Evolutionary conservation across 169 alveolate species (phyloP), one percentile per base, ranked within the genome.

Genomic region (Plasmodium blacklocki): DNA sequence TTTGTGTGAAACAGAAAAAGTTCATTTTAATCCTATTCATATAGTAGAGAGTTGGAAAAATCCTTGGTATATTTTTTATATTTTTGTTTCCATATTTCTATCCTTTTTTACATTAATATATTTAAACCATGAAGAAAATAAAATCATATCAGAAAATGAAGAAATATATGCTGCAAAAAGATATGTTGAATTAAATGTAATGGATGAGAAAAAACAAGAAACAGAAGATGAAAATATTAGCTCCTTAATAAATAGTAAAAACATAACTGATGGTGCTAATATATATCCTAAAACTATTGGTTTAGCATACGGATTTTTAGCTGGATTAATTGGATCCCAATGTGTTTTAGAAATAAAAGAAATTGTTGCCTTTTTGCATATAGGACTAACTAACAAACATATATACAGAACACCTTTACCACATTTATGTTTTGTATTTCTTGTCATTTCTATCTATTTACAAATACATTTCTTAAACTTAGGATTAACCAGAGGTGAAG

Each of bases 321-420:
- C 97, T 45, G 97, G 97, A 11, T 73, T 95, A 62, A 92, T 92
- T 19, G 97, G 97, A 26, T 94, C 97, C 19, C 97, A 95, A 68
- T 94, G 96, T 58, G 96, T 95, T 26, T 85, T 95, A 66, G 96
- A 95, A 78, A 92, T 95, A n/a, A 95, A 95, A 91, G 96, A 95
- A 72, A 80, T 94, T 52, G 97, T 92, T 12, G 95, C 95, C 5
- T 95, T 68, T 68, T 66, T 72, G 67, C 73, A 93, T 93, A 60
- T 62, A n/a, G 94, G 95, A 21, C 39, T 93, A 67, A 86, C 73
- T 14, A 66, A 89, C 59, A 54, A 74, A 32, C 73, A 88, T 39
- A 93, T 93, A 12, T 93, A 93, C 88, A 72, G 47, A 62, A 88
- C 93, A n/a, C 92, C 94, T 18, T 94, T 93, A 67, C 97, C 96